These are phyloP conservation scores for Epichloe bromicola DNA, from an alignment of 2,329 filamentous ascomycete genomes.

Conservation along the genomic window DNA sequence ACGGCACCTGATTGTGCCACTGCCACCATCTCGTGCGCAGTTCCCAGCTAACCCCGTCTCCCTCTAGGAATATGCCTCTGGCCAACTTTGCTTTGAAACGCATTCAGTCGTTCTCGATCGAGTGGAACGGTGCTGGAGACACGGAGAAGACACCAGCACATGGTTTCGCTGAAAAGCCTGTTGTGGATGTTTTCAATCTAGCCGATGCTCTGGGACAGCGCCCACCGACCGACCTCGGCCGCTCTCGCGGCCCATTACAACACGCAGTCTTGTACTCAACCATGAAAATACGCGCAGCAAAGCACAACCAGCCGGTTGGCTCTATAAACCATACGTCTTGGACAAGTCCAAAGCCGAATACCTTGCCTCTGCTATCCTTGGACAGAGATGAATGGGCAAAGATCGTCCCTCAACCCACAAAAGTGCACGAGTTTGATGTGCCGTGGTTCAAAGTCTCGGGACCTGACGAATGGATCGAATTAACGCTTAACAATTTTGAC, in stretches of 20 bases:
- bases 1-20: background rate
- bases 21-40: background rate
- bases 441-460: slow-evolving; percentile 9
- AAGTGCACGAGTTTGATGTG: slow-evolving; percentile 7
- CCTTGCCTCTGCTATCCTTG: slow-evolving; percentile 9
- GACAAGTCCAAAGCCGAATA: slow-evolving; percentile 3
- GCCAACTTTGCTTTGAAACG: slow-evolving; percentile 10
- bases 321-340: slow-evolving; percentile 12
- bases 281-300: slow-evolving; percentile 9
- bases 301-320: slow-evolving; percentile 11
- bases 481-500: slow-evolving; percentile 37
- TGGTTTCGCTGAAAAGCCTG: background rate
- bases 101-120: slow-evolving; percentile 9
- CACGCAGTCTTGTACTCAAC: slow-evolving; percentile 11
- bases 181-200: background rate
- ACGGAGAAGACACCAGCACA: background rate
- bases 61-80: slow-evolving; percentile 10
- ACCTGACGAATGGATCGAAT: slow-evolving; percentile 27
- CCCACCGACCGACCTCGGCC: background rate
- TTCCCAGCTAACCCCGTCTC: background rate
- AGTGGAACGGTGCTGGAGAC: background rate
- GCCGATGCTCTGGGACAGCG: slow-evolving; percentile 1
- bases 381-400: slow-evolving; percentile 7
- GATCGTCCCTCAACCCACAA: slow-evolving; percentile 8
- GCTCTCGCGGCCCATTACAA: slow-evolving; percentile 2